These are phyloP conservation scores for Sonneratia caseolaris DNA, from an alignment of 345 rosid species.

Conservation along the genomic window DNA sequence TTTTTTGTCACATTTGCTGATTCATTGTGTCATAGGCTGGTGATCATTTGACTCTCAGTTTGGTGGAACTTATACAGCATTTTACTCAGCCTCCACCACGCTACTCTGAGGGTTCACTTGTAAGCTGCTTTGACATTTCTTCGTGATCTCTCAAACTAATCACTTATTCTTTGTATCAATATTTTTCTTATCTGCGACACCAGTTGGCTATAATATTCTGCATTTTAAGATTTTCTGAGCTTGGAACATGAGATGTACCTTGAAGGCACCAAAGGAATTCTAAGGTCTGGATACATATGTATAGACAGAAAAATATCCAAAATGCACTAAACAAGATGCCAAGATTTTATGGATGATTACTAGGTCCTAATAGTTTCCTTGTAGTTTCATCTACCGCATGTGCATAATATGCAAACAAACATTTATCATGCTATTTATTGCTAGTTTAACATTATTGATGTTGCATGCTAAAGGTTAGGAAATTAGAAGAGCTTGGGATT, in stretches of 20 bases:
- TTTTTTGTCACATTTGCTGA: background rate
- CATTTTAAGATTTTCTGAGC: background rate
- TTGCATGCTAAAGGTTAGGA: constrained; percentile 56
- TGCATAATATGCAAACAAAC: background rate
- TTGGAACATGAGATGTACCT: background rate
- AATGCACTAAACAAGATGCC: background rate
- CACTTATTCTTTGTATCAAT: background rate
- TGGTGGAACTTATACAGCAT: constrained; percentile 50
- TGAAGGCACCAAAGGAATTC: background rate
- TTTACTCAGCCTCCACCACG: constrained; percentile 74
- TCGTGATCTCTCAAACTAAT: constrained; percentile 2
- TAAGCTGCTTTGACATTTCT: constrained; percentile 22
- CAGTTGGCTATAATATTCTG: background rate
- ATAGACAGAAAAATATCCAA: background rate
- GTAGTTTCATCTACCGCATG: background rate
- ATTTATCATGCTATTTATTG: background rate
- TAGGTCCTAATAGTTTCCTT: background rate
- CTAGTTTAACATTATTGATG: background rate
- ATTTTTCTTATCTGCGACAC: background rate
- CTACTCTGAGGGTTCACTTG: constrained; percentile 91
- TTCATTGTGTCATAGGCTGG: constrained; percentile 44
- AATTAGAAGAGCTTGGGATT: constrained; percentile 96
- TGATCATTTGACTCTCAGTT: constrained; percentile 38
- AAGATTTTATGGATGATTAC: background rate
- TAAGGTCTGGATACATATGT: background rate